Conservation (phyloP, 2,329 filamentous ascomycete genomes). For the Pyrenophora graminea region DNA sequence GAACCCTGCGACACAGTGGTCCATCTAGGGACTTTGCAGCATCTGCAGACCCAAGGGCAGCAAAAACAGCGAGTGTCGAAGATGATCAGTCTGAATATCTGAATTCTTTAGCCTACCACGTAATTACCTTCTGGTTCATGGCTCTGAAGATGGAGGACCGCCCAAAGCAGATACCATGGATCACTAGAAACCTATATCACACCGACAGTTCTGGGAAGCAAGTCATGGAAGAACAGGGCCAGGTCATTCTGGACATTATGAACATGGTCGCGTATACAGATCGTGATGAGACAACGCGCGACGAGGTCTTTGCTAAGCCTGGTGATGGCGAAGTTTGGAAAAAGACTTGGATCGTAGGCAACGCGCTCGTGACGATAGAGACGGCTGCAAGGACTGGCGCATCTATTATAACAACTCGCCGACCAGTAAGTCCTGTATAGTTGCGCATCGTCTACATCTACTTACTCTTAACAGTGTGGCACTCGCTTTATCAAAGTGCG, state of each 20-base stretch:
- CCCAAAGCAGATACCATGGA: constrained; percentile 83
- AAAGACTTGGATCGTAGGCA: constrained; percentile 73
- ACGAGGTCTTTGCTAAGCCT: constrained; percentile 67
- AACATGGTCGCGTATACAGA: constrained; percentile 85
- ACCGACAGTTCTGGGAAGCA: constrained; percentile 75
- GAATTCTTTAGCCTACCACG: constrained; percentile 89
- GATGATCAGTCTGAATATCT: constrained; percentile 92
- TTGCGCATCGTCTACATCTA: neutral
- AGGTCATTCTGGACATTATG: constrained; percentile 95
- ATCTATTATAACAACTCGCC: constrained; percentile 72
- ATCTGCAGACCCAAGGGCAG: constrained; percentile 38
- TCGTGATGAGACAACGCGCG: constrained; percentile 73
- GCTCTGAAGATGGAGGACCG: constrained; percentile 84
- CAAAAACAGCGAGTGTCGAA: constrained; percentile 51
- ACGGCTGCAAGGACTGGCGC: constrained; percentile 69
- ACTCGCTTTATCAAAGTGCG: constrained; percentile 49
- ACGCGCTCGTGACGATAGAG: constrained; percentile 74
- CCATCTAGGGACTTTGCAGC: constrained; percentile 49
- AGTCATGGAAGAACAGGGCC: constrained; percentile 84
- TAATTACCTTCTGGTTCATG: constrained; percentile 96
- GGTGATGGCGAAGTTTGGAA: constrained; percentile 68
- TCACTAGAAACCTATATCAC: constrained; percentile 80
- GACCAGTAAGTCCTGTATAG: constrained; percentile 65
- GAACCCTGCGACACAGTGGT: constrained; percentile 50
- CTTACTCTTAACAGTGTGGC: constrained; percentile 40